A percentile compares a stretch with the other conserved stretches of the same genome.
Conservation (phyloP, 192 early-diverging fungal genomes). For the Geranomyces variabilis region DNA sequence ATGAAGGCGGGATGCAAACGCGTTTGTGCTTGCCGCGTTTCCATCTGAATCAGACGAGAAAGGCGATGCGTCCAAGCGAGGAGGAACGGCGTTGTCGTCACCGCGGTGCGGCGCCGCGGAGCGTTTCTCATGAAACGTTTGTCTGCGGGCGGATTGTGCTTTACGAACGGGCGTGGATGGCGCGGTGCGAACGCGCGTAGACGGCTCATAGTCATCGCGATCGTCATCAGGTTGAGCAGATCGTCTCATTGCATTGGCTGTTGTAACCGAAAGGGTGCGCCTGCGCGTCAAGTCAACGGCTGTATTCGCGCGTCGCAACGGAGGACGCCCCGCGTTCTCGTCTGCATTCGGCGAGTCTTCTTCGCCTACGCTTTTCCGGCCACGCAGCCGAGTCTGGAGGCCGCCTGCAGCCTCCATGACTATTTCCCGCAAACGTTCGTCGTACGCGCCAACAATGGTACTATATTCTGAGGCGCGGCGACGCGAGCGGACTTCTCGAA, state of each 20-base stretch:
- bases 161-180: slow-evolving; percentile 1
- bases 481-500: not conserved
- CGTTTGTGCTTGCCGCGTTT: not conserved
- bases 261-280: not conserved
- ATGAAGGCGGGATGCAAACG: not conserved
- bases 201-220: not conserved
- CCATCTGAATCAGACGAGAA: not conserved
- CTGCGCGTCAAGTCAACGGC: not conserved
- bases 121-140: not conserved
- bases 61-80: too few relatives aligned
- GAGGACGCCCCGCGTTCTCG: not conserved
- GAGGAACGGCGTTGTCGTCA: too few relatives aligned
- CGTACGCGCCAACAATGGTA: slow-evolving; percentile 32
- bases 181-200: slow-evolving; percentile 4
- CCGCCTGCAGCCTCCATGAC: slow-evolving; percentile 36
- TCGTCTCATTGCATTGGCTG: not conserved
- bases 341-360: not conserved
- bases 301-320: not conserved
- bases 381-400: slow-evolving; percentile 5
- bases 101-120: not conserved
- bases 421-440: slow-evolving; percentile 38
- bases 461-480: slow-evolving; percentile 24
- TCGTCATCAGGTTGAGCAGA: not conserved
- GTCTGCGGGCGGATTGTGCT: not conserved
- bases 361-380: slow-evolving; percentile 2